A percentile compares a stretch with the other conserved stretches of the same genome.
These are phyloP conservation scores for Zarea fungicola DNA, from an alignment of 2,329 filamentous ascomycete species.

Conservation along the genomic window DNA sequence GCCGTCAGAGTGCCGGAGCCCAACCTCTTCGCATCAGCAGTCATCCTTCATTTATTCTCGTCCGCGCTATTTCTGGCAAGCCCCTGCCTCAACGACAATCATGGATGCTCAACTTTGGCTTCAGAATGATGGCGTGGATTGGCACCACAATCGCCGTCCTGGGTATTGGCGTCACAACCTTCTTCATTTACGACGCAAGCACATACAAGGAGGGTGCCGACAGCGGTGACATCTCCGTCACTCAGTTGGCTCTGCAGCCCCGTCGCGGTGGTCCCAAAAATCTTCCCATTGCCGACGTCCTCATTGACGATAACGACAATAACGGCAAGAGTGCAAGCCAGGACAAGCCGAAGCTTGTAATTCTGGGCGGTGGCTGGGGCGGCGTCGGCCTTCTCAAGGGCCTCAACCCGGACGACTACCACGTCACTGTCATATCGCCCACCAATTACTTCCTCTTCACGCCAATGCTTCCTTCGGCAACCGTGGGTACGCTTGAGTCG, in stretches of 20 bases:
- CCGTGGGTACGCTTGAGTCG: conserved; percentile 89
- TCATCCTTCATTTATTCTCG: conserved; percentile 20
- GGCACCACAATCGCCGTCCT: conserved; percentile 72
- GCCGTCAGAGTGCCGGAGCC: neutral
- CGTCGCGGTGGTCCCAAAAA: conserved; percentile 88
- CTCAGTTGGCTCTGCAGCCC: conserved; percentile 74
- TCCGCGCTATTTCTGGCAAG: conserved; percentile 45
- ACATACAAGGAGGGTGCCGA: conserved; percentile 74
- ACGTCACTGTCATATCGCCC: conserved; percentile 90
- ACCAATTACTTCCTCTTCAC: conserved; percentile 98
- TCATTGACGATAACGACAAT: conserved; percentile 83
- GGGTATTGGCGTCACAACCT: conserved; percentile 65
- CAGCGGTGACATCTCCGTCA: conserved; percentile 72
- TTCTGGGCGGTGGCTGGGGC: conserved; percentile 92
- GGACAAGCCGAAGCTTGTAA: conserved; percentile 87
- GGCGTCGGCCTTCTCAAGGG: conserved; percentile 88
- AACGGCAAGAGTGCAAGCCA: conserved; percentile 65
- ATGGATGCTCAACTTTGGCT: conserved; percentile 52
- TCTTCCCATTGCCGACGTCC: conserved; percentile 79
- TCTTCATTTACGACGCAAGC: conserved; percentile 90
- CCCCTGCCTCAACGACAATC: conserved; percentile 46
- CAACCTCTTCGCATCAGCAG: neutral
- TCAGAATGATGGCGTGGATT: conserved; percentile 55
- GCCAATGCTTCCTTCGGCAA: conserved; percentile 94
- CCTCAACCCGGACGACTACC: conserved; percentile 84